Percentiles rank a stretch among this genome's conserved stretches.
Evolutionary conservation across 345 rosid genomes (phyloP).

Genomic region (Xanthoceras sorbifolium): DNA sequence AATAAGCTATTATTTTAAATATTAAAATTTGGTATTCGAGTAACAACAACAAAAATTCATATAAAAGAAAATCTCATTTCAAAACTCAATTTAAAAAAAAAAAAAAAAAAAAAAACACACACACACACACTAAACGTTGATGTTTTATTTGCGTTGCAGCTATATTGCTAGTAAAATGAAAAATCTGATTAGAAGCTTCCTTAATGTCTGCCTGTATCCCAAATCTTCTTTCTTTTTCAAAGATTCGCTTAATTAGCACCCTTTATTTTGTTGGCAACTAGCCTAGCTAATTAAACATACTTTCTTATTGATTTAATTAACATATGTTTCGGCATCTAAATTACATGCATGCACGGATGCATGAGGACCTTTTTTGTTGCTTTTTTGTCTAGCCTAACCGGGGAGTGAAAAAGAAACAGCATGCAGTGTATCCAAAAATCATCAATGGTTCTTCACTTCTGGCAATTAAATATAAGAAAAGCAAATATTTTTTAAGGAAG

Average conservation of each 20-base stretch:
- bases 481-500: too few species aligned
- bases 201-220: background rate
- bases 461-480: too few species aligned
- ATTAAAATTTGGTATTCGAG: too few species aligned
- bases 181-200: background rate
- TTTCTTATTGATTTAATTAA: background rate
- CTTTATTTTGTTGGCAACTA: background rate
- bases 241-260: background rate
- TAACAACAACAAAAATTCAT: too few species aligned
- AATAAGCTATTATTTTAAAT: too few species aligned
- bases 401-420: background rate
- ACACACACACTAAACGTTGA: too few species aligned
- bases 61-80: background rate
- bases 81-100: too few species aligned
- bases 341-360: background rate
- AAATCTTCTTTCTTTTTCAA: background rate
- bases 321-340: too few species aligned
- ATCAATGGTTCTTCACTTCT: background rate
- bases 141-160: too few species aligned
- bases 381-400: background rate
- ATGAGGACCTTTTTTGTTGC: too few species aligned
- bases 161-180: background rate
- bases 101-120: too few species aligned
- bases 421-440: background rate
- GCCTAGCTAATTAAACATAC: background rate